These are phyloP conservation scores for Paecilomyces formosus DNA, from an alignment of 2,329 filamentous ascomycete genomes.

Conservation along the genomic window DNA sequence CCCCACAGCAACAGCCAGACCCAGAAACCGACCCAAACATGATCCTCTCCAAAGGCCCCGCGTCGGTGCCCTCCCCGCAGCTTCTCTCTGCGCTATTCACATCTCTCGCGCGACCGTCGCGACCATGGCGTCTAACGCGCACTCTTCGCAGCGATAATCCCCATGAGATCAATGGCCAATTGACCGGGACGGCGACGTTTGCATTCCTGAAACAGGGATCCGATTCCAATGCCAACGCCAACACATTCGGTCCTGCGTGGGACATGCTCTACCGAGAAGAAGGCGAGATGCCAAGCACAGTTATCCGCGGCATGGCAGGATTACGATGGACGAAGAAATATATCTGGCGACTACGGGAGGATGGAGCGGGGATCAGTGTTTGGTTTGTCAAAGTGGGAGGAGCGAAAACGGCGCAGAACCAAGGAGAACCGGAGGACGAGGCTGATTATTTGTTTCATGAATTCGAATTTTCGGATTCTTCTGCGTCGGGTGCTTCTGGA, in stretches of 20 bases:
- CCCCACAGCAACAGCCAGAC: background rate
- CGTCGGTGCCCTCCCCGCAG: conserved; percentile 8
- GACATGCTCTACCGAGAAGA: conserved; percentile 36
- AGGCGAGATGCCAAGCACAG: conserved; percentile 28
- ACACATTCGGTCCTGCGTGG: conserved; percentile 11
- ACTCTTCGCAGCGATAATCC: conserved; percentile 34
- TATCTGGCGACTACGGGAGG: conserved; percentile 31
- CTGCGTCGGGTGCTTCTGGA: background rate
- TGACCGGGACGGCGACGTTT: conserved; percentile 35
- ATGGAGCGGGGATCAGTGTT: conserved; percentile 25
- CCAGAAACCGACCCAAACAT: background rate
- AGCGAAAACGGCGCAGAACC: background rate
- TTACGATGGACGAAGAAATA: conserved; percentile 36
- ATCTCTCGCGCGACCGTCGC: conserved; percentile 18
- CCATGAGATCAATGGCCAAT: conserved; percentile 33
- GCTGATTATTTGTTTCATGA: conserved; percentile 40
- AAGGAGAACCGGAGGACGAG: conserved; percentile 17
- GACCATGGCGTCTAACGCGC: conserved; percentile 29
- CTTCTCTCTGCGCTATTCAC: conserved; percentile 18
- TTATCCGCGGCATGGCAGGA: conserved; percentile 16
- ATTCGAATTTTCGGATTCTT: conserved; percentile 25
- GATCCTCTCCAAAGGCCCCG: background rate
- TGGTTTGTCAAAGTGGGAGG: conserved; percentile 36
- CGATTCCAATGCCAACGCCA: conserved; percentile 12
- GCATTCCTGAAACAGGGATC: conserved; percentile 13